phyloP scores from a whole-genome alignment of 352 stramenopile genomes.

The Globisporangium nunn region DNA sequence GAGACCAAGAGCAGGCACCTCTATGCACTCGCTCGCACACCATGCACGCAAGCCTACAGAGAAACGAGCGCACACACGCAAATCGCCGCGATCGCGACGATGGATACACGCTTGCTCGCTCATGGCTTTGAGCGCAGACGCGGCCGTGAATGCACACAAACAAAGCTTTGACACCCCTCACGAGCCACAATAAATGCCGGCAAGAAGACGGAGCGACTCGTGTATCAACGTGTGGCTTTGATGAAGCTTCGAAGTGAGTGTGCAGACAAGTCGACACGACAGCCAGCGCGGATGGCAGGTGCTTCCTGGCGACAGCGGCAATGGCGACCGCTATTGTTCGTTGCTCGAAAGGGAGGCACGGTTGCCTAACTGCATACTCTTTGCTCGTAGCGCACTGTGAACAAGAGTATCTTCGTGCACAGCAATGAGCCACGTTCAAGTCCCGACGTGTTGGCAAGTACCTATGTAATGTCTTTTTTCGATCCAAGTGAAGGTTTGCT shows the following conservation, averaged over 20 bases:
- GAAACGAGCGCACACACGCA: neutral
- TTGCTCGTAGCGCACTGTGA: too few species aligned
- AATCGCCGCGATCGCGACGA: neutral
- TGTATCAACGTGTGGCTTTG: neutral
- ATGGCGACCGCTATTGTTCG: neutral
- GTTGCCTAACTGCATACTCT: neutral
- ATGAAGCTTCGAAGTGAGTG: neutral
- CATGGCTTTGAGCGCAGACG: neutral
- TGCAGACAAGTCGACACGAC: neutral
- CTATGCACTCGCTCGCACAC: neutral
- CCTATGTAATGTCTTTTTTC: too few species aligned
- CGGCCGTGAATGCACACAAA: too few species aligned
- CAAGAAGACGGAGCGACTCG: neutral
- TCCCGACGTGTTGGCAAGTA: too few species aligned
- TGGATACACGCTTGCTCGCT: neutral
- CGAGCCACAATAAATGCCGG: neutral
- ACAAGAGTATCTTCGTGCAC: too few species aligned
- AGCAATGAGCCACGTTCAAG: too few species aligned
- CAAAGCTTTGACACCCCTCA: neutral
- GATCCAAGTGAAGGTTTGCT: too few species aligned
- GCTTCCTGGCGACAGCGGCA: neutral
- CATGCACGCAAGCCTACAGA: too few species aligned
- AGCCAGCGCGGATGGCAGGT: neutral
- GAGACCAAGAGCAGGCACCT: neutral
- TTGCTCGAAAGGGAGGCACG: neutral